Evolutionary conservation across 2,329 filamentous ascomycete genomes (phyloP), one percentile per base, ranked within the genome.

Genomic region (Sarocladium strictum): DNA sequence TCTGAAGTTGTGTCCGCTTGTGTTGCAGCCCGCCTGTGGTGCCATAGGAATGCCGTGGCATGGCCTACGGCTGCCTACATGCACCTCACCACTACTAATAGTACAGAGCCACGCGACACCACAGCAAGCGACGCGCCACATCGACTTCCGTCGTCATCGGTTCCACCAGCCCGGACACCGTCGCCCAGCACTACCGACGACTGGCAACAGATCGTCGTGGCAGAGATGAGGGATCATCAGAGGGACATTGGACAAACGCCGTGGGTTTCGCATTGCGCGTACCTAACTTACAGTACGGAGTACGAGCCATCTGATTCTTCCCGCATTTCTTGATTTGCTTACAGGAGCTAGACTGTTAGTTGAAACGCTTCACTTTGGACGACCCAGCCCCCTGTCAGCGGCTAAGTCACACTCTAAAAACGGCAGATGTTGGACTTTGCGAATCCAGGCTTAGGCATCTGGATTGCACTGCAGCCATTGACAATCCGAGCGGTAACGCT

Each of bases 1-100:
- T 51, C 12, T 29, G 17, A 33, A 29, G 21, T 35, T 51, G 27
- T 51, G 43, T 33, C 15, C 17, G 47, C 29, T 35, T 3, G 3
- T 51, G 17, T 10, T 51, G 47, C 47, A 51, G 15, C 26, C 19
- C 47, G 47, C 47, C 47, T 51, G 47, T 51, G 47, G 27, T 51
- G 47, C 47, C 47, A 51, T 33, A n/a, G 21, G 43, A 47, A 47
- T 12, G 43, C 43, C 15, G 43, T 29, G 24, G 9, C 35, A n/a
- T n/a, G 35, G n/a, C 35, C n/a, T 15, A 38, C 17, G n/a, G n/a
- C n/a, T n/a, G n/a, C n/a, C n/a, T n/a, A n/a, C n/a, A n/a, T n/a
- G n/a, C n/a, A n/a, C n/a, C n/a, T n/a, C n/a, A n/a, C n/a, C n/a
- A n/a, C n/a, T n/a, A 38, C 35, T n/a, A 32, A 15, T 7, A 7